Evolutionary conservation across 768 basidiomycete genomes (phyloP), one percentile per base, ranked within the genome.

Genomic region (Termitomyces sp.): DNA sequence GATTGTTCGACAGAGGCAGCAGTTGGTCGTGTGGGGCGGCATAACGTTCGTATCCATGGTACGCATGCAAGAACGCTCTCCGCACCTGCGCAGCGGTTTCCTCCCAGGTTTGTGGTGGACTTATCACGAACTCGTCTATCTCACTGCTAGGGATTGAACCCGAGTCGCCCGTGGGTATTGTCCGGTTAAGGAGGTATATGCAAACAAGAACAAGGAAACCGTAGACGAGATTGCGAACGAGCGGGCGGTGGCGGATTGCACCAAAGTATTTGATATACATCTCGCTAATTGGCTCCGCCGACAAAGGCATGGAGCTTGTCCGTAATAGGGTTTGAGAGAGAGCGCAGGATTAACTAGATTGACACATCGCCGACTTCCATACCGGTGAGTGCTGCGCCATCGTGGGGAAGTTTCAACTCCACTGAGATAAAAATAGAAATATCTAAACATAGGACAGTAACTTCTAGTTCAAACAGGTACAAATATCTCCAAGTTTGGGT

Each of bases 11-110:
- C 20, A 87, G 7, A 0, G 89, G 87, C 16, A 62, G 65, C 8
- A 91, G 69, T 65, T 91, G 88, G 51, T 91, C 89, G 44, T 79
- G 75, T 8, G 86, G 84, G 0, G 78, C 77, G 2, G 89, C 88
- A 62, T 83, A 78, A 18, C 67, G 66, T 64, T 86, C 80, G 64
- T 91, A 91, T 9, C 82, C 85, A 27, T 74, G 72, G 63, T 91
- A 91, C 0, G 88, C 88, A 68, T 89, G 86, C 52, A 77, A 51
- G 68, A 88, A 90, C 0, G 88, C 86, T 10, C 72, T 56, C 66
- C 80, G 86, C 30, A 91, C 88, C 53, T 79, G 73, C 6, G 72
- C 69, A 0, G 88, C 86, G 33, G 83, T 73, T 13, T 72, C 69
- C 16, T 73, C 71, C 87, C 88, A 89, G 2, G 72, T 67, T 4